A percentile compares a stretch with the other conserved stretches of the same genome.
These are phyloP conservation scores for Exophiala sp. DNA, from an alignment of 2,329 filamentous ascomycete species.

Conservation along the genomic window DNA sequence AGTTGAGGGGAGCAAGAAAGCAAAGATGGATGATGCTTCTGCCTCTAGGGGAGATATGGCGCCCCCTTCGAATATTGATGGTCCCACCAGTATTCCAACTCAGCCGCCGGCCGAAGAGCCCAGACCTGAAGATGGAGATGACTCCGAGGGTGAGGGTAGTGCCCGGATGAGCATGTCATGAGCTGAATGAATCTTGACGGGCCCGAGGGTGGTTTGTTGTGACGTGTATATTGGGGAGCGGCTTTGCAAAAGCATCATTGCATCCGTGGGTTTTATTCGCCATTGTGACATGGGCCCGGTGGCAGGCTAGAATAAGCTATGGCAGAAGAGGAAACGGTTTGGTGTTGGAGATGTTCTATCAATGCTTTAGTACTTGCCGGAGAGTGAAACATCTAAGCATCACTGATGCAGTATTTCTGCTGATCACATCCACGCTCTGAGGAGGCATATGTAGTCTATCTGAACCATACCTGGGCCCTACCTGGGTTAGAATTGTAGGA, in stretches of 20 bases:
- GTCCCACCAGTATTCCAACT: conserved; percentile 4
- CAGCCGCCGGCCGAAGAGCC: conserved; percentile 3
- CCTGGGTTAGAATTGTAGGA: too few relatives aligned
- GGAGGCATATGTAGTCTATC: too few relatives aligned
- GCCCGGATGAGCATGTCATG: conserved; percentile 29
- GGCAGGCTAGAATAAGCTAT: neutral
- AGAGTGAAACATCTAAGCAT: neutral
- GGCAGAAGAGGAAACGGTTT: neutral
- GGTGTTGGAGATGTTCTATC: neutral
- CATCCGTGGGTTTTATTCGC: neutral
- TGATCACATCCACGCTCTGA: too few relatives aligned
- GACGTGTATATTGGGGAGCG: neutral
- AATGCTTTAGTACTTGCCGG: neutral
- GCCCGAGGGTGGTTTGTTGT: neutral
- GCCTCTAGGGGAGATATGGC: conserved; percentile 2
- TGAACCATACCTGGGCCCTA: too few relatives aligned
- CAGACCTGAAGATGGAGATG: conserved; percentile 16
- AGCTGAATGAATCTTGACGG: neutral
- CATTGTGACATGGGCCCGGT: neutral
- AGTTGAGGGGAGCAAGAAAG: conserved; percentile 11
- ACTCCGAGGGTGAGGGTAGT: conserved; percentile 27
- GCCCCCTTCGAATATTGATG: conserved; percentile 11
- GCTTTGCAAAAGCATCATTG: neutral
- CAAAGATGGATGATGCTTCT: conserved; percentile 7
- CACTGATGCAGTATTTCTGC: too few relatives aligned